A percentile compares a stretch with the other conserved stretches of the same genome.
These are phyloP conservation scores for Aspergillus unguis DNA, from an alignment of 2,329 filamentous ascomycete species.

Conservation along the genomic window DNA sequence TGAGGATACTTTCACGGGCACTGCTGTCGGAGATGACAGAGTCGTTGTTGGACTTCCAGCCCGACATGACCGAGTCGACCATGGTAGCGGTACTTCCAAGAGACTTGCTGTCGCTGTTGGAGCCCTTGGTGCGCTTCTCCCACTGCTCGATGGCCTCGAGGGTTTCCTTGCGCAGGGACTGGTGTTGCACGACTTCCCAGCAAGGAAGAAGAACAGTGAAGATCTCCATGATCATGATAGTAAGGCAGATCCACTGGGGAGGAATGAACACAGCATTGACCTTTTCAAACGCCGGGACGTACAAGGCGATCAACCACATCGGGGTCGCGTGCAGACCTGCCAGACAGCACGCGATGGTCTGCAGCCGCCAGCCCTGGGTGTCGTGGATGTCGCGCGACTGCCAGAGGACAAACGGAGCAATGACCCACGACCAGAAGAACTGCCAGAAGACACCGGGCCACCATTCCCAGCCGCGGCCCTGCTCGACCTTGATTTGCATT, in stretches of 20 bases:
- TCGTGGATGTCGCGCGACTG: slow-evolving; percentile 60
- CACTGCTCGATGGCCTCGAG: slow-evolving; percentile 38
- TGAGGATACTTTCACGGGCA: slow-evolving; percentile 50
- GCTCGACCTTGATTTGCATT: slow-evolving; percentile 41
- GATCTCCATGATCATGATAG: slow-evolving; percentile 61
- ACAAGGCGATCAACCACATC: slow-evolving; percentile 60
- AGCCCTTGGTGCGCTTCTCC: slow-evolving; percentile 34
- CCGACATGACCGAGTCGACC: slow-evolving; percentile 28
- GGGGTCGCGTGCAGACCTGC: slow-evolving; percentile 61
- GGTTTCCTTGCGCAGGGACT: slow-evolving; percentile 32
- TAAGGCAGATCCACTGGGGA: slow-evolving; percentile 60
- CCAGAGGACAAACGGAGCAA: slow-evolving; percentile 49
- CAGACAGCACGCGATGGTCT: slow-evolving; percentile 55
- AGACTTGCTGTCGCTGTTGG: slow-evolving; percentile 24
- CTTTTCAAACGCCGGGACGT: slow-evolving; percentile 50
- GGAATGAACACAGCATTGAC: slow-evolving; percentile 58
- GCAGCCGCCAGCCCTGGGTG: slow-evolving; percentile 63
- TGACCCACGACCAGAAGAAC: slow-evolving; percentile 22
- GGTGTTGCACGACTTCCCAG: slow-evolving; percentile 50
- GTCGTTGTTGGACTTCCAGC: slow-evolving; percentile 30
- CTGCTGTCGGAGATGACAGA: slow-evolving; percentile 36
- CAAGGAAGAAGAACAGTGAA: slow-evolving; percentile 63
- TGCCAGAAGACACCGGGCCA: slow-evolving; percentile 33
- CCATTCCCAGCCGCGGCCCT: slow-evolving; percentile 62
- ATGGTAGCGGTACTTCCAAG: slow-evolving; percentile 29